These are phyloP conservation scores for Alternaria brassicicola DNA, from an alignment of 2,329 filamentous ascomycete species.

Conservation along the genomic window DNA sequence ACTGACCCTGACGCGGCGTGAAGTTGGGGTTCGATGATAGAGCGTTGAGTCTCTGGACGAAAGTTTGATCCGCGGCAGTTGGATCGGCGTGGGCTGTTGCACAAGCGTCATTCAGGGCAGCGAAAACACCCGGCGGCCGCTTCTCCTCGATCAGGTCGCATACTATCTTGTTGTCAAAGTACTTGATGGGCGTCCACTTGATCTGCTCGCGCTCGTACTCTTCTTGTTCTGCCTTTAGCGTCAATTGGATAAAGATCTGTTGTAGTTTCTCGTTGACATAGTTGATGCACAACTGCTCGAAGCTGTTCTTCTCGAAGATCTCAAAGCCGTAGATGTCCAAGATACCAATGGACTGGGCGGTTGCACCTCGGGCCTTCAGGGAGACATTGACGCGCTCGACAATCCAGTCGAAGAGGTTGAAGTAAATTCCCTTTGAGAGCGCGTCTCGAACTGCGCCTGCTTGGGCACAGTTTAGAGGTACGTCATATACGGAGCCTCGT, in stretches of 20 bases:
- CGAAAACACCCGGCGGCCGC: constrained; percentile 89
- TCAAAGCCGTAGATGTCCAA: constrained; percentile 99
- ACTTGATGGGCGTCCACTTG: constrained; percentile 98
- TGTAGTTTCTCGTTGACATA: constrained; percentile 99
- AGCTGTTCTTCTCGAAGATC: constrained; percentile 98
- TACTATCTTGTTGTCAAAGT: constrained; percentile 99
- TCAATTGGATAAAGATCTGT: constrained; percentile 98
- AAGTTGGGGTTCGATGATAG: constrained; percentile 88
- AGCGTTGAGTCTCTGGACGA: constrained; percentile 89
- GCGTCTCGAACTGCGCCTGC: constrained; percentile 88
- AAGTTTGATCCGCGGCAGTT: constrained; percentile 90
- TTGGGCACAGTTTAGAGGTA: constrained; percentile 85
- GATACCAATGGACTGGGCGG: constrained; percentile 89
- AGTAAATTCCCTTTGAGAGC: constrained; percentile 92
- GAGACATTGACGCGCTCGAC: constrained; percentile 90
- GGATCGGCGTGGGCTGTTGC: constrained; percentile 98
- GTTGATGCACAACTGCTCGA: constrained; percentile 99
- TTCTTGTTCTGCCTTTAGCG: constrained; percentile 94
- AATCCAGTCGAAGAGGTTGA: constrained; percentile 98
- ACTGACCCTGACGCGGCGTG: constrained; percentile 88
- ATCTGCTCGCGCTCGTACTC: constrained; percentile 97
- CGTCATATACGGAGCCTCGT: constrained; percentile 71
- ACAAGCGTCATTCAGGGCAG: constrained; percentile 94
- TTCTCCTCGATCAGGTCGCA: constrained; percentile 95
- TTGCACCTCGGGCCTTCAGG: constrained; percentile 74